Base-by-base conservation (phyloP, 225 moss, liverwort and hornwort species). In the Polytrichum formosum region DNA sequence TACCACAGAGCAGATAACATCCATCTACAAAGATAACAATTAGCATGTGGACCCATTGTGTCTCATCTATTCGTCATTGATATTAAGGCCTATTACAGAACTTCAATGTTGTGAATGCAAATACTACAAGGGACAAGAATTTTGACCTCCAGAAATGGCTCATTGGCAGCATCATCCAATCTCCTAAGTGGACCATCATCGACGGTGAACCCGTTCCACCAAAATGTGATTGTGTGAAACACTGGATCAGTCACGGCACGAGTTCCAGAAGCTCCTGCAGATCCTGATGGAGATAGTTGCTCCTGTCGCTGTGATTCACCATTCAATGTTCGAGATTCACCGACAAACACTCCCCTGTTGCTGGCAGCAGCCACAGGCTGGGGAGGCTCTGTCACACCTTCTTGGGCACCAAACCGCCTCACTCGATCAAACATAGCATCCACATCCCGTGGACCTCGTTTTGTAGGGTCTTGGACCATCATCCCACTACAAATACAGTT, bases 391-490 rank as follows among this genome's bases (percentile, higher is more conserved):
- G 83, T 81, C 31, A 84, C 78, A 23, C 88, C 91, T 66, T 89
- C 94, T 63, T 87, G 83, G 6, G 90, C 90, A 67, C 92, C 94
- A 67, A 83, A 90, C 73, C 90, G 90, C 54, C 92, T 79, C 23
- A 83, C 92, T 21, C 92, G 90, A 74, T 94, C 88, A 56, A 94
- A 94, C 67, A 94, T 89, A 20, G 90, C 87, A 81, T 94, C 87
- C 64, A 94, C 92, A 73, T 94, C 94, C 33, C 90, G 85, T 28
- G 85, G 82, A 61, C 80, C 80, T 67, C 77, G 83, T 60, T 82
- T 84, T 29, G 28, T 80, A 27, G 94, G 94, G 64, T 92, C 94
- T 82, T 94, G 94, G 37, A 94, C 94, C 94, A 94, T 94, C 94
- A 94, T 94, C 53, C 94, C 94, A 85, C 92, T 93, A 78, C 1